Evolutionary conservation across 495 filamentous ascomycete genomes (phyloP).

Genomic region (Platismatia glauca): DNA sequence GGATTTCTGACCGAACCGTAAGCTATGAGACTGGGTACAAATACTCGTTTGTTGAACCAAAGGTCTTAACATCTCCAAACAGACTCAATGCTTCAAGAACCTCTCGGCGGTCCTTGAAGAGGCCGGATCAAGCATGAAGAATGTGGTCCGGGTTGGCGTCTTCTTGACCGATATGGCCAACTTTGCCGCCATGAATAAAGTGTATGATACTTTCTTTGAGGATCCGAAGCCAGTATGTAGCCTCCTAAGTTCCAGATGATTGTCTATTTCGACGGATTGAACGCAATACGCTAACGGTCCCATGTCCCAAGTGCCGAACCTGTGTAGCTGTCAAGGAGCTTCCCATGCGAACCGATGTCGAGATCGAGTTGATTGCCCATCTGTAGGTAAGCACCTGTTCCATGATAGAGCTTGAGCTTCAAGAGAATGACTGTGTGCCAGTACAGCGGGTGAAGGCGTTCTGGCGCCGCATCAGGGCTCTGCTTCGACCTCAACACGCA

Average conservation of each 20-base stretch:
- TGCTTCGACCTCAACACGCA: conserved; percentile 5
- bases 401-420: background rate
- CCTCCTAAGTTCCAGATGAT: conserved; percentile 9
- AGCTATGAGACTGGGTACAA: background rate
- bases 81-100: conserved; percentile 51
- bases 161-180: conserved; percentile 63
- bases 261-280: background rate
- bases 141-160: conserved; percentile 63
- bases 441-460: conserved; percentile 10
- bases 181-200: conserved; percentile 56
- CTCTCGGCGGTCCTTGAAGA: conserved; percentile 56
- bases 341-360: conserved; percentile 57
- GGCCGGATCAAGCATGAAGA: conserved; percentile 50
- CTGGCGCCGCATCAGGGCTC: conserved; percentile 11
- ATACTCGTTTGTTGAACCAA: background rate
- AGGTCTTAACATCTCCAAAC: background rate
- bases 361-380: conserved; percentile 61
- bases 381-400: conserved; percentile 27
- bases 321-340: conserved; percentile 61
- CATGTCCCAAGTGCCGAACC: conserved; percentile 39
- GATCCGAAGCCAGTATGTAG: conserved; percentile 44
- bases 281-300: background rate
- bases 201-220: conserved; percentile 49
- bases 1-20: conserved; percentile 48
- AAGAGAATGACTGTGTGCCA: conserved; percentile 12